Conservation (phyloP, 345 rosid genomes). For the Melaleuca alternifolia region DNA sequence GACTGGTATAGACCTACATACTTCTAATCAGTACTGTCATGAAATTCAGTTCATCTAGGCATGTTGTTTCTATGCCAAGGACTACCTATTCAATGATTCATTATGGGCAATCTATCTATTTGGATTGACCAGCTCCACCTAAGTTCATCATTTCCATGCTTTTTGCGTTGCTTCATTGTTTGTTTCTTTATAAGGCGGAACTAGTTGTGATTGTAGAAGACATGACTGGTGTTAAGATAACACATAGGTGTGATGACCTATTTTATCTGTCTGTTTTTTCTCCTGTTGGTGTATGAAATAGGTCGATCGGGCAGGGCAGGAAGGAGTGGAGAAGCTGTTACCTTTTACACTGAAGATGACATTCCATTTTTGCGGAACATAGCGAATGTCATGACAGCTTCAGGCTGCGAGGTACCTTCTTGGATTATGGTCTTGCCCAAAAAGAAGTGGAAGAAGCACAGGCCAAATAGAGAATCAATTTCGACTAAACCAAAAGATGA, state of each 20-base stretch:
- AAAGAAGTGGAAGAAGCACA: conserved; percentile 73
- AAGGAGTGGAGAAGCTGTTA: conserved; percentile 81
- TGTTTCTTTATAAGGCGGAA: neutral
- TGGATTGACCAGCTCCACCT: neutral
- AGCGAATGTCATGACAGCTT: conserved; percentile 73
- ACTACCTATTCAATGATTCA: neutral
- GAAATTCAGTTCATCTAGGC: neutral
- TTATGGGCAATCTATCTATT: neutral
- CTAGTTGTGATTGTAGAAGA: neutral
- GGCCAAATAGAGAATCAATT: conserved; percentile 63
- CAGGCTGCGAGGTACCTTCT: conserved; percentile 90
- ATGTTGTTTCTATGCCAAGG: neutral
- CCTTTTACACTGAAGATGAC: conserved; percentile 76
- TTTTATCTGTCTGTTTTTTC: neutral
- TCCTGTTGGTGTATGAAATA: conserved; percentile 1
- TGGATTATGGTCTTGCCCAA: conserved; percentile 69
- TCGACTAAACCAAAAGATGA: conserved; percentile 47
- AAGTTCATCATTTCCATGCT: neutral
- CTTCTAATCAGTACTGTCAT: neutral
- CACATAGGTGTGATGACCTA: neutral
- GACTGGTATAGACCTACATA: neutral
- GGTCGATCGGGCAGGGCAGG: conserved; percentile 96
- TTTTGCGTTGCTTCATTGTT: neutral
- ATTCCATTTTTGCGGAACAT: conserved; percentile 65
- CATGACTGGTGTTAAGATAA: neutral